phyloP scores from a whole-genome alignment of 140 eudicot genomes.

The Anethum foeniculum region DNA sequence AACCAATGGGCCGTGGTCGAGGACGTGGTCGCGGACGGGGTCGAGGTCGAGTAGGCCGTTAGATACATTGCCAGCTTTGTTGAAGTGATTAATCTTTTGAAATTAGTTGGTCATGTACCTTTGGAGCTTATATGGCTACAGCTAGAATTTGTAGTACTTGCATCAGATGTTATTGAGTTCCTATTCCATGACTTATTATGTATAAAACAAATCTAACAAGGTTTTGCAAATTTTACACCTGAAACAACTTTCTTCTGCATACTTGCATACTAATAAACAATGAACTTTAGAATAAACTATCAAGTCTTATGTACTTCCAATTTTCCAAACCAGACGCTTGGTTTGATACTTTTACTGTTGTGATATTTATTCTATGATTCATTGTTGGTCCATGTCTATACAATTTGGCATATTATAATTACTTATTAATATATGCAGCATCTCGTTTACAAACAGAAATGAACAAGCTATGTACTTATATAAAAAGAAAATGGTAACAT shows the following conservation, averaged over 20 bases:
- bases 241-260: neutral
- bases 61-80: neutral
- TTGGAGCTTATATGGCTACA: neutral
- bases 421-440: no score
- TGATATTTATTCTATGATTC: no score
- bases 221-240: neutral
- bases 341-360: neutral
- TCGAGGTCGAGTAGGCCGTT: conserved; percentile 51
- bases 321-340: neutral
- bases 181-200: neutral
- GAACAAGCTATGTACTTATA: no score
- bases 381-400: no score
- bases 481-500: no score
- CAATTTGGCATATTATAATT: no score
- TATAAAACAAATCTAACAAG: neutral
- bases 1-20: conserved; percentile 47
- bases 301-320: no score
- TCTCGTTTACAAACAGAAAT: no score
- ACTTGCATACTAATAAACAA: neutral
- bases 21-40: conserved; percentile 66
- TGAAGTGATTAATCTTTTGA: conserved; percentile 1
- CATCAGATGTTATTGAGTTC: neutral
- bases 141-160: neutral
- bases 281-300: no score
- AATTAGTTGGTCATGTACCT: neutral